Conservation (phyloP, 768 basidiomycete species). For the Boletus vermiculosoides region DNA sequence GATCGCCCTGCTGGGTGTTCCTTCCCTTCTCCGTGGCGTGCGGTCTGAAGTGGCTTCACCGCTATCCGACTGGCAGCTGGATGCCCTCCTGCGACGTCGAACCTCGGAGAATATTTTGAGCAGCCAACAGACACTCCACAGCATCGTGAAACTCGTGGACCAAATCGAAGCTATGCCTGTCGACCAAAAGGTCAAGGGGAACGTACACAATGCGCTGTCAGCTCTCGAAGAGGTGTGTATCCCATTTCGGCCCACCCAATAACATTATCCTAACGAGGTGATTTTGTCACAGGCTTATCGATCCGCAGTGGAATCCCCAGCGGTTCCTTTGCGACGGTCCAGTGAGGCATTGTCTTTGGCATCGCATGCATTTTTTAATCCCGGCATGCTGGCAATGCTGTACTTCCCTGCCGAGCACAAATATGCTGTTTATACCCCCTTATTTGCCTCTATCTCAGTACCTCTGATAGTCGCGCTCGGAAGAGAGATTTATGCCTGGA, state of each 20-base stretch:
- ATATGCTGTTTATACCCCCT: constrained; percentile 92
- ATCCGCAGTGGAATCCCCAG: constrained; percentile 19
- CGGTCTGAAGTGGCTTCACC: constrained; percentile 23
- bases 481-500: constrained; percentile 71
- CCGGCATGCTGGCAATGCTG: constrained; percentile 90
- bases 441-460: constrained; percentile 88
- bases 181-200: constrained; percentile 66
- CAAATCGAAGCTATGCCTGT: constrained; percentile 95
- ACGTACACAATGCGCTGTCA: constrained; percentile 66
- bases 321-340: constrained; percentile 54
- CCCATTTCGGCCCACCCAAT: not conserved
- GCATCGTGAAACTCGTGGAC: constrained; percentile 80
- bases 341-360: constrained; percentile 61
- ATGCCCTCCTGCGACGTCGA: constrained; percentile 70
- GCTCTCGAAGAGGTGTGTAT: constrained; percentile 68
- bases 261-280: constrained; percentile 8
- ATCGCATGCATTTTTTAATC: constrained; percentile 92
- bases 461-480: constrained; percentile 75
- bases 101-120: constrained; percentile 65
- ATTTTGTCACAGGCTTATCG: constrained; percentile 24
- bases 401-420: constrained; percentile 99
- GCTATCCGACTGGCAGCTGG: constrained; percentile 76
- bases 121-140: constrained; percentile 71
- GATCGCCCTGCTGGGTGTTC: constrained; percentile 76
- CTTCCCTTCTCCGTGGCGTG: constrained; percentile 54